Evolutionary conservation across 2,329 filamentous ascomycete species (phyloP).

Genomic region (Claviceps sp.): DNA sequence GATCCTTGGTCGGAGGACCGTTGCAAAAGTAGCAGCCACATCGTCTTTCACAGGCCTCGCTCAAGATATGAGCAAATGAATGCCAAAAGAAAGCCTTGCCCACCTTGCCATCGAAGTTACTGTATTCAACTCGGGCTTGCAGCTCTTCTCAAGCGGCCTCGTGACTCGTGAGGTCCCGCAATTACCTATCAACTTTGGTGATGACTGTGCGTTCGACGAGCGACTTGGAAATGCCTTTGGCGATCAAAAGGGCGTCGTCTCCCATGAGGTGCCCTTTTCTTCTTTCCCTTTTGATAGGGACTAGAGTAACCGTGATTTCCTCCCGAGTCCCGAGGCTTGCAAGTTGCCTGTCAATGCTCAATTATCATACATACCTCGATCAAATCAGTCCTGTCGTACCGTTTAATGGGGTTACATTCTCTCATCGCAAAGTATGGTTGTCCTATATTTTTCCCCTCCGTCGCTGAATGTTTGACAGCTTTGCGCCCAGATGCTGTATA

Average conservation of each 20-base stretch:
- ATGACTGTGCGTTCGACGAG: slow-evolving; percentile 78
- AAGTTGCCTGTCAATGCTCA: slow-evolving; percentile 20
- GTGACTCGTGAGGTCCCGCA: slow-evolving; percentile 71
- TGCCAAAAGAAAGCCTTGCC: slow-evolving; percentile 96
- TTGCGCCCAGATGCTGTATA: no score
- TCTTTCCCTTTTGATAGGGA: slow-evolving; percentile 60
- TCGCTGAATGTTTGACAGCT: no score
- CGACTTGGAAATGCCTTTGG: slow-evolving; percentile 70
- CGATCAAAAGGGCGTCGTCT: slow-evolving; percentile 72
- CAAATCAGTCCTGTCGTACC: background rate
- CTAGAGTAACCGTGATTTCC: slow-evolving; percentile 59
- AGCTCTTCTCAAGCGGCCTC: slow-evolving; percentile 76
- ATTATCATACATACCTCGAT: background rate
- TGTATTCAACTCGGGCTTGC: slow-evolving; percentile 56
- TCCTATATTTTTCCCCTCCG: background rate
- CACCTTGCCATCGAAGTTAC: slow-evolving; percentile 56
- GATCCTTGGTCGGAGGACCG: slow-evolving; percentile 75
- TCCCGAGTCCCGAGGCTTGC: slow-evolving; percentile 47
- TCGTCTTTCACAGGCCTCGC: slow-evolving; percentile 80
- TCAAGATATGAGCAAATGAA: slow-evolving; percentile 88
- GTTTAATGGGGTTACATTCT: background rate
- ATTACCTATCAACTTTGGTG: slow-evolving; percentile 64
- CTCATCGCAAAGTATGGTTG: background rate
- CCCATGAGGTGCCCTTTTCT: slow-evolving; percentile 69
- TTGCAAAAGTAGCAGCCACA: slow-evolving; percentile 90